Evolutionary conservation across 305 asterid species (phyloP), one percentile per base, ranked within the genome.

Genomic region (Fraxinus floribunda): DNA sequence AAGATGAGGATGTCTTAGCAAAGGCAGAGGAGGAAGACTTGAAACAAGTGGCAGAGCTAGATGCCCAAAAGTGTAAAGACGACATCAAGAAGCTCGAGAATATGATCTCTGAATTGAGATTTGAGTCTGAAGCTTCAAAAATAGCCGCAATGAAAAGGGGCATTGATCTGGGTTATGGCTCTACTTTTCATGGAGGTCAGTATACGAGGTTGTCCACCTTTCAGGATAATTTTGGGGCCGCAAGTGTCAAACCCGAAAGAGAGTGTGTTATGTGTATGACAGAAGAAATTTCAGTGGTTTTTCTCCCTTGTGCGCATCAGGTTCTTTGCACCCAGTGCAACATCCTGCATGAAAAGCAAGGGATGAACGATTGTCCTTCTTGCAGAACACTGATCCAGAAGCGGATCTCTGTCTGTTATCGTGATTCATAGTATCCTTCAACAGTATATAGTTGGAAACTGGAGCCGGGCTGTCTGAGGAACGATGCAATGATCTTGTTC

Each of bases 191-290:
- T 2, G 84, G 81, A 24, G 18, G 62, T 9, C 90, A 80, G 39
- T 74, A 76, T 76, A 90, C 89, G 82, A 88, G 91, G 79, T 55
- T 88, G 83, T 86, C 93, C 1, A 89, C 81, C 52, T 87, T 86
- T 80, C 85, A 86, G 81, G 89, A 85, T 78, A 85, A 80, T 74
- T 85, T 85, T 64, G 88, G 84, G 34, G 85, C 78, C 5, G 86
- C 78, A 64, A 81, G 78, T 46, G 84, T 88, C 1, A 87, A 83
- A 24, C 91, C 87, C 0, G 96, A 95, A 49, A 86, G 97, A 86
- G 99, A 95, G 75, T 95, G 99, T 4, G 91, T 94, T 11, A 90
- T 95, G 95, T 95, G 98, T 75, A 83, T 95, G 96, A 78, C 89
- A 0, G 95, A 91, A 2, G 97, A 90, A 82, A 90, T 86, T 29